Base-by-base conservation (phyloP, 2,329 filamentous ascomycete species). In the Tolypocladium cylindrosporum region DNA sequence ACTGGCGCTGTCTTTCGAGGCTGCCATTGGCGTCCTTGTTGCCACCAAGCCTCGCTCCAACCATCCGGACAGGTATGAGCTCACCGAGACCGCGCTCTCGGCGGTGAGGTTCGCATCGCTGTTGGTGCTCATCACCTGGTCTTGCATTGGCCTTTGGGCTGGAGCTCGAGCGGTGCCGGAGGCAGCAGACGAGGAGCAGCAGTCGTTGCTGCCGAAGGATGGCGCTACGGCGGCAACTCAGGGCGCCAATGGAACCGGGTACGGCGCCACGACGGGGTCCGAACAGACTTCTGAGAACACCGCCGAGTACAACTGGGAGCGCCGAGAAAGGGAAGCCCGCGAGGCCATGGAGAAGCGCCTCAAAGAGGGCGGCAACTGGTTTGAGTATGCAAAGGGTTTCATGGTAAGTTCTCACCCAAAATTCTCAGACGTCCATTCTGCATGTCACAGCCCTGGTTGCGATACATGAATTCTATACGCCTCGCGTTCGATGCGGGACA, bases 301-400 rank as follows among this genome's bases (percentile, higher is more conserved):
- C 19, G 71, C 75, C 1, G 83, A 87, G 64, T 83, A 72, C 65
- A 79, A 68, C 50, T 86, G 75, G 79, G 80, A 78, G 67, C 79
- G 73, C 59, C 77, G 71, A 54, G 75, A 81, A 66, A 76, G 80
- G 45, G 77, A 77, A 67, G 80, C 73, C 54, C 81, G 75, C 68
- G 85, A 79, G 70, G 80, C 73, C 61, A 86, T 83, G 75, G 76
- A 84, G 61, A 87, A 90, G 70, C 82, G 86, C 3, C 77, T 91
- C n/a, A 79, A 87, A 67, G 83, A 88, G 62, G 83, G 88, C 59
- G 89, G 89, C 1, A 90, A 85, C 62, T 93, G 88, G 88, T 80
- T 89, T 63, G 82, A 83, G 50, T 94, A 94, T 66, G 77, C 86
- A 36, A 90, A 88, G 67, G 83, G 86, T 7, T 95, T 91, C 72